These are phyloP conservation scores for Kalaharituber pfeilii DNA, from an alignment of 2,329 filamentous ascomycete species.

Conservation along the genomic window DNA sequence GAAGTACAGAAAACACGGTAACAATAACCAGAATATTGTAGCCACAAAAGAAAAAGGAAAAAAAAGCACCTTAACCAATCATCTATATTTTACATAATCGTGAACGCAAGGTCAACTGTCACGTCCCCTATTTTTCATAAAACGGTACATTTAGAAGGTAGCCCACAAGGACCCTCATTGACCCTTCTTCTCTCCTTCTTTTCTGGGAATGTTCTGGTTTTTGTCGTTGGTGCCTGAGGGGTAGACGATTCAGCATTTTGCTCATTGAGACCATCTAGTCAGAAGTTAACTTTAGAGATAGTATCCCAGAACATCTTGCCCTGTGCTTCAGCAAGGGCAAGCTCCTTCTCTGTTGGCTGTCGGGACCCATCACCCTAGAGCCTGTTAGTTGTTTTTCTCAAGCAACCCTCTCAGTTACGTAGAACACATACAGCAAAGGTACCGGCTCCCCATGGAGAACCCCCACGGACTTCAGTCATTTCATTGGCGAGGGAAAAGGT, in stretches of 20 bases:
- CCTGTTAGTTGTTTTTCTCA: slow-evolving; percentile 10
- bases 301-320: slow-evolving; percentile 69
- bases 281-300: slow-evolving; percentile 54
- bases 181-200: neutral
- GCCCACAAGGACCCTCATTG: neutral
- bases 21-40: too few species aligned
- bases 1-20: too few species aligned
- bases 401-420: neutral
- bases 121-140: too few species aligned
- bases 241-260: neutral
- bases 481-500: slow-evolving; percentile 53
- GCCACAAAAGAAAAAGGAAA: too few species aligned
- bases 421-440: slow-evolving; percentile 53
- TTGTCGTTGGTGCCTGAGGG: neutral
- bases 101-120: too few species aligned
- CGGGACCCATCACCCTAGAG: slow-evolving; percentile 56
- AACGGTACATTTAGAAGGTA: too few species aligned
- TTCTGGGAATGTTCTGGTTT: neutral
- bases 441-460: slow-evolving; percentile 81
- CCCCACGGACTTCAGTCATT: slow-evolving; percentile 65
- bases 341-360: slow-evolving; percentile 57
- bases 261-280: slow-evolving; percentile 37
- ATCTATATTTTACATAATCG: too few species aligned
- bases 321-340: slow-evolving; percentile 63
- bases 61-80: too few species aligned